Evolutionary conservation across 176 grass and related monocot genomes (phyloP), one percentile per base, ranked within the genome.

Genomic region (Phyllostachys edulis): DNA sequence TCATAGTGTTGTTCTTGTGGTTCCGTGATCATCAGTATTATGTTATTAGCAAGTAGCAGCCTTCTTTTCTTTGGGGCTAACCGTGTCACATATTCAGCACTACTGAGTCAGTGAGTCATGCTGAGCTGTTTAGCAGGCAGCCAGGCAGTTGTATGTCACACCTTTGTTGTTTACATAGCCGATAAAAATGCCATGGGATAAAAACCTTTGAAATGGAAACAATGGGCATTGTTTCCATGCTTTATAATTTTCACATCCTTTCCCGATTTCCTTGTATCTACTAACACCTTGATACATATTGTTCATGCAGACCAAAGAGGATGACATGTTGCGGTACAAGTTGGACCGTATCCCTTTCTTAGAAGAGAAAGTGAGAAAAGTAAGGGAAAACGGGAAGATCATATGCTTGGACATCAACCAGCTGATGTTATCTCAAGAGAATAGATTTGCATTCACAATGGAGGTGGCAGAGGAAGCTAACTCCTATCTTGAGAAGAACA

Each of bases 401-500:
- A 17, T 95, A 68, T 95, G 84, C 45, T 73, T 95, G 85, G 93
- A 95, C 90, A 95, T 95, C 23, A 85, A 95, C 67, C 90, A 86
- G 80, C 85, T 95, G 32, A 86, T 95, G 93, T 72, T 95, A 77
- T 88, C 90, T 26, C 79, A 90, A 75, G 93, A 95, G 71, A 95
- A 95, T 73, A 95, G 88, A 75, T 95, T 90, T 64, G 79, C 88
- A 37, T 95, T 95, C 87, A 91, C 89, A 56, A 95, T 88, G 71
- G 90, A 95, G 75, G 88, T 95, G 42, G 93, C 93, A 40, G 93
- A 89, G 76, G 93, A 92, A 87, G 90, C 93, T 76, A 95, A 85
- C 27, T 75, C 76, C 27, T 95, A 95, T 80, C 84, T 95, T 38
- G 90, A 92, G 82, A 92, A 92, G 17, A 86, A 95, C 46, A 92